Conservation (phyloP, 257 asterid species). For the Thymus quinquecostatus region DNA sequence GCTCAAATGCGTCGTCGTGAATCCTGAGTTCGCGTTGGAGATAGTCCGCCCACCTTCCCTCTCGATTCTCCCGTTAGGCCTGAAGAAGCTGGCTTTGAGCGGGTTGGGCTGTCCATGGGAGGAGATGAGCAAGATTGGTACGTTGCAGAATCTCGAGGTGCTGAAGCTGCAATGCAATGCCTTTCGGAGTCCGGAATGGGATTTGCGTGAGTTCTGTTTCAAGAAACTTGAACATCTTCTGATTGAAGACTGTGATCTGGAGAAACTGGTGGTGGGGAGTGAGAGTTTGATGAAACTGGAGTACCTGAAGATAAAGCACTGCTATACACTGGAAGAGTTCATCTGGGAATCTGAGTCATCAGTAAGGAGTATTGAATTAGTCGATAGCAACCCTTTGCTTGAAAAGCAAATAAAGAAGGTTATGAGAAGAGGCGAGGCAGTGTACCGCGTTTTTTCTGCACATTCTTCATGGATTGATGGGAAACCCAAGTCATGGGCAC, state of each 20-base stretch:
- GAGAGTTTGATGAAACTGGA: background rate
- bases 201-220: background rate
- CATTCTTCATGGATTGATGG: slow-evolving; percentile 22
- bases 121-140: background rate
- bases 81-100: background rate
- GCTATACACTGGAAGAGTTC: slow-evolving; percentile 14
- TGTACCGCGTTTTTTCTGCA: background rate
- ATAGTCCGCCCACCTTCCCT: background rate
- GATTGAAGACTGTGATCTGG: slow-evolving; percentile 28
- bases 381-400: slow-evolving; percentile 26
- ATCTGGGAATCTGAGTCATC: background rate
- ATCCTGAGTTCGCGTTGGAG: background rate
- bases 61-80: background rate
- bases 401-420: background rate
- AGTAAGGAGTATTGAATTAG: background rate
- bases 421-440: background rate
- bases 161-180: slow-evolving; percentile 29
- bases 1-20: background rate
- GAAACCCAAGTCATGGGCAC: background rate
- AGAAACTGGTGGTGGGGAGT: background rate
- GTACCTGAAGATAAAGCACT: slow-evolving; percentile 17
- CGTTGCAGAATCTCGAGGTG: background rate
- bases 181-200: slow-evolving; percentile 21
- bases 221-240: background rate
- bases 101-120: slow-evolving; percentile 3